Evolutionary conservation across 225 moss, liverwort and hornwort genomes (phyloP), one percentile per base, ranked within the genome.

Genomic region (Physcomitrium patens): DNA sequence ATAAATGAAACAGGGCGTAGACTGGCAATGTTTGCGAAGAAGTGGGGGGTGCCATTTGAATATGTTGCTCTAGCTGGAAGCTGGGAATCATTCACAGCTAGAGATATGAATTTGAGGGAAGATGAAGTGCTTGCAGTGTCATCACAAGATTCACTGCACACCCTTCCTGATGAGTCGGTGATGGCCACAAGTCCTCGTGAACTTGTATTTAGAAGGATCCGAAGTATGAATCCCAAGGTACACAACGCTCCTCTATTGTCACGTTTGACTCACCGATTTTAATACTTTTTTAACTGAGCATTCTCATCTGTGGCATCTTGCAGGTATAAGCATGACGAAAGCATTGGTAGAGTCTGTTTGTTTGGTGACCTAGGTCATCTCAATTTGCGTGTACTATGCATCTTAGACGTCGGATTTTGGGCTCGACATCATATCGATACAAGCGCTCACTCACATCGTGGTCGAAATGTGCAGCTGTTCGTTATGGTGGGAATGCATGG

Each of bases 141-240:
- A 85, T 86, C 77, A 37, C 31, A 37, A 37, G 91, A 83, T 62
- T 85, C 81, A 62, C 70, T 95, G 59, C 89, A 90, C 41, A 83
- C 84, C 43, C 81, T 95, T 66, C 76, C 86, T 74, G 93, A 95
- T 57, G 95, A 95, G 71, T 89, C 91, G 17, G 94, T 95, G 70
- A 89, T 89, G 86, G 89, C 92, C 49, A 81, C 93, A 7, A 93
- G 89, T 66, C 93, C 93, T 37, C 84, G 95, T 20, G 91, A 92
- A 76, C 81, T 82, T 13, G 78, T 95, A 10, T 60, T 95, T 9
- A 52, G 74, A 17, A 93, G 85, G 73, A 89, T 95, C 48, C 84
- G 81, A 68, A 88, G 86, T 68, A 60, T 95, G 75, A 91, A 91
- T 45, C 95, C 95, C 15, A 86, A 83, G 78, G 76, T 95, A 46